These are phyloP conservation scores for Beauveria asiatica DNA, from an alignment of 2,329 filamentous ascomycete species.

Conservation along the genomic window DNA sequence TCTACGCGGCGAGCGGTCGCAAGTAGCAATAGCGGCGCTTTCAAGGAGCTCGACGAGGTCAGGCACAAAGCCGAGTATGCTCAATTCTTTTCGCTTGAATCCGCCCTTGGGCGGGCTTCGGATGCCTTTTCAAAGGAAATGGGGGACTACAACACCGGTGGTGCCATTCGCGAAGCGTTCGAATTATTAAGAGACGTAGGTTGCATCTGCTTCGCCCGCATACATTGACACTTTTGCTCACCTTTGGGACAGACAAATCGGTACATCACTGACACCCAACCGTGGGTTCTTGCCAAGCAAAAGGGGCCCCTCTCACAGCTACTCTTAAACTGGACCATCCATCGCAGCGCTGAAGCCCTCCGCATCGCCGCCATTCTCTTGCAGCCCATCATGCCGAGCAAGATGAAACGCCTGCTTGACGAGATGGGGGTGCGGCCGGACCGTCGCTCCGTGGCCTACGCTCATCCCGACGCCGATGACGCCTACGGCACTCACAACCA, in stretches of 20 bases:
- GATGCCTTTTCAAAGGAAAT: conserved; percentile 43
- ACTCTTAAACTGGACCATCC: conserved; percentile 55
- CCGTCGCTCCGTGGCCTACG: conserved; percentile 55
- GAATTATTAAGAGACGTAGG: conserved; percentile 50
- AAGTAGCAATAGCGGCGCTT: conserved; percentile 19
- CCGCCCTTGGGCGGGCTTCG: conserved; percentile 16
- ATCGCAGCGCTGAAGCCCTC: conserved; percentile 63
- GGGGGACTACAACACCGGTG: conserved; percentile 53
- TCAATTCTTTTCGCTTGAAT: conserved; percentile 20
- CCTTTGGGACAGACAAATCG: conserved; percentile 27
- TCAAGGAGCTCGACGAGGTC: conserved; percentile 12
- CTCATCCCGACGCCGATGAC: conserved; percentile 54
- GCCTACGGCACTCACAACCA: conserved; percentile 51
- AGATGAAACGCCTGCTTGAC: conserved; percentile 64
- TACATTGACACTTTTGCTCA: conserved; percentile 12
- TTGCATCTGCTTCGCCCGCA: background rate
- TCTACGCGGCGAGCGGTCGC: conserved; percentile 52
- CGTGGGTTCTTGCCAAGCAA: conserved; percentile 54
- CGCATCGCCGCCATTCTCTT: conserved; percentile 76
- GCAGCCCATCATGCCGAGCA: conserved; percentile 83
- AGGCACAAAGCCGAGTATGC: background rate
- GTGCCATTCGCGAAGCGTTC: conserved; percentile 58
- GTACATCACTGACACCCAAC: conserved; percentile 50
- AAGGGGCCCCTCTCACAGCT: conserved; percentile 24
- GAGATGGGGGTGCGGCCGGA: conserved; percentile 61